These are phyloP conservation scores for Populus nigra DNA, from an alignment of 345 rosid genomes.

Conservation along the genomic window DNA sequence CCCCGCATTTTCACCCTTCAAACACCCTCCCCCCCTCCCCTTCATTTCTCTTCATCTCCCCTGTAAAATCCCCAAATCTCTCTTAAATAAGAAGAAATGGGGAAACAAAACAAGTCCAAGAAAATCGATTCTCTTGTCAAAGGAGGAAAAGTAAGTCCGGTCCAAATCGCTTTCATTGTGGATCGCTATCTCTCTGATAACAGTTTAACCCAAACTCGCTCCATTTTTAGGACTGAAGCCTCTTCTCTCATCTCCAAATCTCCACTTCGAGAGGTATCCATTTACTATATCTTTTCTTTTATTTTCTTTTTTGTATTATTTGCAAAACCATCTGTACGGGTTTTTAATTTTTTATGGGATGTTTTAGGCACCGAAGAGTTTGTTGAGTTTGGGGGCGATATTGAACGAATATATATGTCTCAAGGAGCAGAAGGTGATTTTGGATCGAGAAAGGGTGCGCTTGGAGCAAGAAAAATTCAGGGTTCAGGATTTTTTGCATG, in stretches of 20 bases:
- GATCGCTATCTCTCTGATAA: constrained; percentile 82
- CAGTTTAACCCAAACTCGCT: constrained; percentile 53
- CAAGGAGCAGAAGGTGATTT: constrained; percentile 61
- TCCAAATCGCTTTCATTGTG: constrained; percentile 77
- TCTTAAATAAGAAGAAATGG: constrained; percentile 31
- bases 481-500: constrained; percentile 60
- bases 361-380: constrained; percentile 61
- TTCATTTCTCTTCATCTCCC: no score
- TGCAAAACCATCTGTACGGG: no score
- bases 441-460: constrained; percentile 58
- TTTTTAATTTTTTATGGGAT: no score
- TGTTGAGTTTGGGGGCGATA: constrained; percentile 65
- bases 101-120: constrained; percentile 48
- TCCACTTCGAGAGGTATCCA: constrained; percentile 52
- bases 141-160: constrained; percentile 66
- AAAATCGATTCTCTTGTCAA: constrained; percentile 41
- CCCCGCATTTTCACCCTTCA: background rate
- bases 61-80: no score
- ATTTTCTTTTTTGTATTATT: background rate
- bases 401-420: constrained; percentile 63
- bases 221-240: constrained; percentile 59
- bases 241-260: constrained; percentile 70
- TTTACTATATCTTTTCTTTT: no score
- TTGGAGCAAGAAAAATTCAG: constrained; percentile 65
- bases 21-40: background rate